These are phyloP conservation scores for Cadophora sp. DNA, from an alignment of 2,329 filamentous ascomycete genomes.

Conservation along the genomic window DNA sequence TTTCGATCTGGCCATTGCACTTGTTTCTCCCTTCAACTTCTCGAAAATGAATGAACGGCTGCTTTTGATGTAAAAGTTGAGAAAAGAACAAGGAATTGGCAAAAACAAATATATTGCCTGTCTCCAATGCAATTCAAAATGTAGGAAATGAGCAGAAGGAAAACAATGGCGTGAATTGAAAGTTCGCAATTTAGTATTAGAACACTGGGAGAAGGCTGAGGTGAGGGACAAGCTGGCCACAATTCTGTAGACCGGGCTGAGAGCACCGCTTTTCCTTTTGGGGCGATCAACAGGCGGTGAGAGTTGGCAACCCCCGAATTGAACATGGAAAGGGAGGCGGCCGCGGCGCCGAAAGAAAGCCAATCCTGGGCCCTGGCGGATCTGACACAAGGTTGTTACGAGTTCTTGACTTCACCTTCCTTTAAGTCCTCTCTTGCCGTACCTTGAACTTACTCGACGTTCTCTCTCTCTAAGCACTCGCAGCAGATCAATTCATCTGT, in stretches of 20 bases:
- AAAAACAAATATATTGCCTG: not conserved
- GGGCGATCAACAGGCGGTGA: constrained; percentile 10
- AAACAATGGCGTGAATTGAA: constrained; percentile 12
- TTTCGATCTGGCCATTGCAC: constrained; percentile 74
- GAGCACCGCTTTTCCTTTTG: constrained; percentile 22
- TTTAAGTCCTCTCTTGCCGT: no score
- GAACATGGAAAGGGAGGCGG: not conserved
- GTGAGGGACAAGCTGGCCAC: constrained; percentile 27
- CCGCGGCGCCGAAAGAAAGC: not conserved
- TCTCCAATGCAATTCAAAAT: not conserved
- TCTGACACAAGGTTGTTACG: constrained; percentile 18
- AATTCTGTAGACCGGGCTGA: constrained; percentile 19
- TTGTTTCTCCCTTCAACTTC: not conserved
- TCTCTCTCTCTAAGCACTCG: not conserved
- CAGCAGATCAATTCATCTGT: not conserved
- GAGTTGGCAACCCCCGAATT: not conserved
- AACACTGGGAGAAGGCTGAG: constrained; percentile 19
- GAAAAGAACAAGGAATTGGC: not conserved
- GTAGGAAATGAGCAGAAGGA: not conserved
- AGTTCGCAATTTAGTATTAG: not conserved
- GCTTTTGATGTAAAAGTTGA: not conserved
- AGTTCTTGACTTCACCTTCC: not conserved
- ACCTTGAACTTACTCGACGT: not conserved
- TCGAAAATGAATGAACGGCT: constrained; percentile 11
- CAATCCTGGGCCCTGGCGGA: not conserved